Conservation (phyloP, 305 asterid genomes). For the Salvia sclarea region DNA sequence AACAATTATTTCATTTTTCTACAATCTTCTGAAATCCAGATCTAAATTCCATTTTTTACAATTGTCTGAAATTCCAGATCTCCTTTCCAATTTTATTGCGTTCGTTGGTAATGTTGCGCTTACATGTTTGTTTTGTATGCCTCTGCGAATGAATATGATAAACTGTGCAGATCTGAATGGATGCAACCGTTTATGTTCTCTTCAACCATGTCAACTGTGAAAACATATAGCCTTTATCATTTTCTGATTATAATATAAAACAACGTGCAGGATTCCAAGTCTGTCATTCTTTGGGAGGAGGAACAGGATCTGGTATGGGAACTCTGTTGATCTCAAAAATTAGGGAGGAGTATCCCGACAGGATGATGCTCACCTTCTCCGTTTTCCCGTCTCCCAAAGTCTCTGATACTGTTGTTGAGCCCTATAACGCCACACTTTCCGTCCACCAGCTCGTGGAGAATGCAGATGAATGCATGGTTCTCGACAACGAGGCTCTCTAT, state of each 20-base stretch:
- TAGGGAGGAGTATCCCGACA: slow-evolving; percentile 48
- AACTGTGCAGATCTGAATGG: not conserved
- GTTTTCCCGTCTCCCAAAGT: slow-evolving; percentile 49
- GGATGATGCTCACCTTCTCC: slow-evolving; percentile 50
- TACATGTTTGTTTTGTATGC: not conserved
- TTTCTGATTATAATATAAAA: not conserved
- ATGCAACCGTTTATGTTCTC: not conserved
- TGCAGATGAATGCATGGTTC: slow-evolving; percentile 49
- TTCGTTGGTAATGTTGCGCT: not conserved
- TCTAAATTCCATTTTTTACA: not conserved
- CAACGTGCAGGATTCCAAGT: slow-evolving; percentile 43
- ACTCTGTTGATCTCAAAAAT: slow-evolving; percentile 44
- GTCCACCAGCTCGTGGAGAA: slow-evolving; percentile 50
- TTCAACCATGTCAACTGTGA: too few relatives aligned
- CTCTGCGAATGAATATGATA: not conserved
- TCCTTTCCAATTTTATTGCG: too few relatives aligned
- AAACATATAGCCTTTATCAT: not conserved
- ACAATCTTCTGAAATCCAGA: not conserved
- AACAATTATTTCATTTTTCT: not conserved
- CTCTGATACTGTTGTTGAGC: slow-evolving; percentile 46
- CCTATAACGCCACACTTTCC: slow-evolving; percentile 45
- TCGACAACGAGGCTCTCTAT: slow-evolving; percentile 46
- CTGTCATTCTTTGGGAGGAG: slow-evolving; percentile 50
- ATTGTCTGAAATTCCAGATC: not conserved
- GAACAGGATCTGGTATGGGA: slow-evolving; percentile 52